Evolutionary conservation across 2,329 filamentous ascomycete species (phyloP), one percentile per base, ranked within the genome.

Genomic region (Xylaria sp.): DNA sequence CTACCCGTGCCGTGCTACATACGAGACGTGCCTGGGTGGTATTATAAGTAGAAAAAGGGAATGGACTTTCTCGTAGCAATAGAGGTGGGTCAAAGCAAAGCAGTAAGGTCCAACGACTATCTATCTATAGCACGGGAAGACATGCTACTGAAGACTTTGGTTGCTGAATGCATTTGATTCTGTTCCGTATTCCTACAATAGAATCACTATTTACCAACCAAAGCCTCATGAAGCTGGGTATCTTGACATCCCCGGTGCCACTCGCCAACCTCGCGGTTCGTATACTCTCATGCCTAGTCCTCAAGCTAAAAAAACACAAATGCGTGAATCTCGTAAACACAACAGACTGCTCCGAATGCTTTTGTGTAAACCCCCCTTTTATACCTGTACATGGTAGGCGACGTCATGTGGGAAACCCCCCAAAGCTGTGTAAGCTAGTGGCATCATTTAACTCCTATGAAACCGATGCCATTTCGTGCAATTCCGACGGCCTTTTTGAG

Each of bases 381-480:
- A 37, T 69, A 57, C 18, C 63, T 35, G 25, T 70, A 70, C 65
- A 68, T 8, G 21, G 32, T 42, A 68, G 58, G 37, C 27, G 40
- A 64, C n/a, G 32, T 50, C 27, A 60, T 44, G n/a, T 16, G 12
- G 42, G n/a, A 65, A 13, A 27, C 5, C 18, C 5, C 18, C 35
- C 48, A 23, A 64, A 55, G 12, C 13, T 55, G n/a, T 57, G 51
- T 35, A 2, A 27, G 23, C 35, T 40, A 64, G 25, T 18, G 21
- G 32, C 9, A 53, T 70, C 48, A 91, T 79, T 91, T 92, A 13
- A 92, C 88, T 0, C 83, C 83, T 60, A 92, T 81, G 75, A 92
- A 91, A 0, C 86, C 90, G 59, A 92, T 83, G 1, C 90, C 90
- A 42, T 87, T 84, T 57, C 90, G 84, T 9, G 90, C 90, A 55